Evolutionary conservation across 495 filamentous ascomycete genomes (phyloP).

Genomic region (Penicillium taxi): DNA sequence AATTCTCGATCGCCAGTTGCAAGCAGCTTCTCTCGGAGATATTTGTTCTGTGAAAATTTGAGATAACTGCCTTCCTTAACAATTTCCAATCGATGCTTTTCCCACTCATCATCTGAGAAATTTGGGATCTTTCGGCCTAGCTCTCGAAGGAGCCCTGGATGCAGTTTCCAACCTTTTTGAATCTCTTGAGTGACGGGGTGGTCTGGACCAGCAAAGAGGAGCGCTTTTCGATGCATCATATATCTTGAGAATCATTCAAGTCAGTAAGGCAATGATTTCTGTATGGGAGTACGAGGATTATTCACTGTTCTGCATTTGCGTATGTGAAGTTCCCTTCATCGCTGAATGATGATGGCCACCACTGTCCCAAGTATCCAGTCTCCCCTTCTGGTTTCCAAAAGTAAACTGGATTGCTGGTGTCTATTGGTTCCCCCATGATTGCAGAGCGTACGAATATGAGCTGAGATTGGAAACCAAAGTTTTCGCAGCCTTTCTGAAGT

Average conservation of each 20-base stretch:
- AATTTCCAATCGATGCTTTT: conserved; percentile 1
- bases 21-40: conserved; percentile 1
- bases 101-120: conserved; percentile 3
- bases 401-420: conserved; percentile 4
- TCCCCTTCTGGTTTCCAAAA: conserved; percentile 12
- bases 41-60: conserved; percentile 8
- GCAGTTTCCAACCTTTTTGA: conserved; percentile 3
- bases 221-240: conserved; percentile 9
- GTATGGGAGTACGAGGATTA: not conserved
- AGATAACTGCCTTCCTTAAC: conserved; percentile 6
- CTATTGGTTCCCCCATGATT: too few species aligned
- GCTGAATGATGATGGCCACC: conserved; percentile 11
- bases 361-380: conserved; percentile 7
- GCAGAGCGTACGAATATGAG: too few species aligned
- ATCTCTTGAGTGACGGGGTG: conserved; percentile 4
- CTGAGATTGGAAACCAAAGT: too few species aligned
- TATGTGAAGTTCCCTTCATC: not conserved
- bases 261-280: too few species aligned
- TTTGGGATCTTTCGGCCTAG: conserved; percentile 6
- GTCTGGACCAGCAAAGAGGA: conserved; percentile 5
- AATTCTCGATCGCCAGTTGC: conserved; percentile 7
- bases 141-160: conserved; percentile 2
- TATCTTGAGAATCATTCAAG: too few species aligned
- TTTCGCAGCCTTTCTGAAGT: too few species aligned
- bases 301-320: conserved; percentile 7